Evolutionary conservation across 352 stramenopile species (phyloP).

Genomic region (Phytophthora boehmeriae): DNA sequence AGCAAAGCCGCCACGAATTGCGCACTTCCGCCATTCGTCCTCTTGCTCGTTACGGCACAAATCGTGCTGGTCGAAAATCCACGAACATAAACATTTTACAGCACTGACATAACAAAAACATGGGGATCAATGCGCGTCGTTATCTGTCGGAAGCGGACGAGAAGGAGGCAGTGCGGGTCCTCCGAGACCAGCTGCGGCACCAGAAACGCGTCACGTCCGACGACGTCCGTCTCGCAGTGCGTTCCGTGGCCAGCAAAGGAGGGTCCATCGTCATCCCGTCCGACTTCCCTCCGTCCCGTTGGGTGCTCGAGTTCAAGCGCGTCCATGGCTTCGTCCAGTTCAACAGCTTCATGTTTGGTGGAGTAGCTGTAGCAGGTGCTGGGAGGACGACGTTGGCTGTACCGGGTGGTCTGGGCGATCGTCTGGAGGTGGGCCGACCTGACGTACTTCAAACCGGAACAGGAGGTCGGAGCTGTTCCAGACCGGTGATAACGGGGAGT

Average conservation of each 20-base stretch:
- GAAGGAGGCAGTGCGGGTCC: slow-evolving; percentile 37
- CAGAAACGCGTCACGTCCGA: slow-evolving; percentile 54
- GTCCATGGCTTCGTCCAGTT: slow-evolving; percentile 46
- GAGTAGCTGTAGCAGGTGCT: neutral
- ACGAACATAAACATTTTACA: too few species aligned
- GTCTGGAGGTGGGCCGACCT: slow-evolving; percentile 16
- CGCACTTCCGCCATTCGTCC: too few species aligned
- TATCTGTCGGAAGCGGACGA: slow-evolving; percentile 44
- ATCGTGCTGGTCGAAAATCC: too few species aligned
- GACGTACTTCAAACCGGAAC: neutral
- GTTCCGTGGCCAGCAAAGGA: slow-evolving; percentile 45
- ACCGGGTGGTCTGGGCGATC: slow-evolving; percentile 21
- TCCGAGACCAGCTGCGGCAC: slow-evolving; percentile 48
- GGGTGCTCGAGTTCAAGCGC: slow-evolving; percentile 61
- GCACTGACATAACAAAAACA: too few species aligned
- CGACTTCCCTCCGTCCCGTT: slow-evolving; percentile 54
- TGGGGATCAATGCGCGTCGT: slow-evolving; percentile 11
- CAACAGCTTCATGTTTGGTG: slow-evolving; percentile 28
- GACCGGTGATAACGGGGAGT: slow-evolving; percentile 11
- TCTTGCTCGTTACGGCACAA: too few species aligned
- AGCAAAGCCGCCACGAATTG: too few species aligned
- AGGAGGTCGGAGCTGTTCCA: neutral
- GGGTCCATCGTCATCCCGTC: slow-evolving; percentile 35
- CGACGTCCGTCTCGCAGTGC: slow-evolving; percentile 53
- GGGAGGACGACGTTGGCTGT: slow-evolving; percentile 11